Evolutionary conservation across 108 stramenopile species (phyloP), one percentile per base, ranked within the genome.

Genomic region (Seminavis robusta): DNA sequence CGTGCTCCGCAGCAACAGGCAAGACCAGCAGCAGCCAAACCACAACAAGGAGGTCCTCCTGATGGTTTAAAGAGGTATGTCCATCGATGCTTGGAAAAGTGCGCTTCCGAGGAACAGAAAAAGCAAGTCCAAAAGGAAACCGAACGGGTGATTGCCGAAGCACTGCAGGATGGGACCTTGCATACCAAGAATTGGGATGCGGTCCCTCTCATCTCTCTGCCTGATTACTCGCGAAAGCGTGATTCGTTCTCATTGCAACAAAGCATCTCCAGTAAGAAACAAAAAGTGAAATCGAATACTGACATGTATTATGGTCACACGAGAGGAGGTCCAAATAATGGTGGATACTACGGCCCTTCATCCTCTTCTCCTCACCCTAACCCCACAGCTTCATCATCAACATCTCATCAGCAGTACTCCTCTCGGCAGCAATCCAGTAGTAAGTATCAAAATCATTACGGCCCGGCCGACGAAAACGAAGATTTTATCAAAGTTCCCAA

Each of bases 171-270:
- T 20, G 61, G 58, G 13, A 52, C 29, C 33, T 44, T 74, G 24
- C 65, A 74, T 31, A 58, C 62, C 11, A 74, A 45, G 42, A 46
- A 74, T 47, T 74, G 73, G 78, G 36, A 56, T 39, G 17, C 27
- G 16, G 60, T 54, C 25, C 69, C 64, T 6, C 16, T 71, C 56
- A 59, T 79, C 24, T 23, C 60, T 3, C 13, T 65, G 7, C 54
- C 56, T 16, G 66, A 25, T 28, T n/a, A 26, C 1, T 29, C 5
- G 11, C n/a, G n/a, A n/a, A n/a, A n/a, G n/a, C n/a, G n/a, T n/a
- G n/a, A n/a, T n/a, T n/a, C n/a, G n/a, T n/a, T 24, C 6, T 24
- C 47, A 26, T 26, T 21, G 24, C 4, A 41, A 6, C 15, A 42
- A 11, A 15, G 5, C 5, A 26, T n/a, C n/a, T n/a, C n/a, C n/a